Base-by-base conservation (phyloP, 2,329 filamentous ascomycete species). In the Thielaviopsis cerberus region DNA sequence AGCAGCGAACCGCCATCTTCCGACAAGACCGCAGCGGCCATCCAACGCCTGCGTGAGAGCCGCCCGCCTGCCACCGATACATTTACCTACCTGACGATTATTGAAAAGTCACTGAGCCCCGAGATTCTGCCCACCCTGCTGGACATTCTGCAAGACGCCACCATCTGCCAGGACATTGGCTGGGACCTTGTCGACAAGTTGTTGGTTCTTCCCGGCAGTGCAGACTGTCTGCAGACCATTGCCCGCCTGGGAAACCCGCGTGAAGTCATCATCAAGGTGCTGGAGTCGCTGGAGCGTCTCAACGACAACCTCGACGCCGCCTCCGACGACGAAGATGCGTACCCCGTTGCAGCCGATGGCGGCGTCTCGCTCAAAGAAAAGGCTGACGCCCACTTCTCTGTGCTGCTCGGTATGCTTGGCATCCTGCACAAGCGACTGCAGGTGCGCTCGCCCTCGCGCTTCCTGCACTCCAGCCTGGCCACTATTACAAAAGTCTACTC, bases 111-210 rank as follows among this genome's bases (percentile, higher is more conserved):
- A 63, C 73, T 89, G 52, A 81, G 77, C 4, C 75, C 80, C 20
- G 80, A 83, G 60, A 75, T 83, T 61, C 72, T 91, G 51, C 82
- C 85, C 1, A 72, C 78, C 3, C 74, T 91, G 52, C 78, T 88
- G 63, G 75, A 83, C 23, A 79, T 86, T 37, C 74, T 88, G 20
- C 79, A 85, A 67, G 81, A 87, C 73, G 73, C 75, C 10, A 74
- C 78, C 59, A 73, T 90, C 59, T 87, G 85, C 2, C 79, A 78
- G 61, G 84, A 88, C 59, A 89, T 91, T 64, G 87, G 87, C 54
- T 92, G 87, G 87, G 87, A 92, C 67, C 72, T 91, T 55, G 83
- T 92, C 23, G 83, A 86, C 66, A 79, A 88, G 65, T 76, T 92
- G 4, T 74, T 89, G 24, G 75, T 80, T 37, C 71, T 88, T 4